Percentiles rank a stretch among this genome's conserved stretches.
phyloP scores from a whole-genome alignment of 2,329 filamentous ascomycete species.

The Cytospora schulzeri region DNA sequence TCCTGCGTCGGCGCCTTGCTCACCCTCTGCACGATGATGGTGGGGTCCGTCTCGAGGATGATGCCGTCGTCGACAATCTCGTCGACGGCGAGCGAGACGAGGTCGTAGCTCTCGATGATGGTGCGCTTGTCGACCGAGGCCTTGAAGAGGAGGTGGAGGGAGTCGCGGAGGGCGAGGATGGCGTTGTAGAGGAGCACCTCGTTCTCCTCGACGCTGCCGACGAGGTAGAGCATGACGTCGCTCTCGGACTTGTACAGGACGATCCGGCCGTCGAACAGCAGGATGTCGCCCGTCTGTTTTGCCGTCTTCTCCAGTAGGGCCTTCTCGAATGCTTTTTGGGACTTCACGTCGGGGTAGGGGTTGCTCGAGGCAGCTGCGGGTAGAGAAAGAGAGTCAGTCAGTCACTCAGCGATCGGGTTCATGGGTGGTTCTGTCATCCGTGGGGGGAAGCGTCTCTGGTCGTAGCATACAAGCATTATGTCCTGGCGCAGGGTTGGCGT shows the following conservation, averaged over 20 bases:
- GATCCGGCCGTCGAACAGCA: constrained; percentile 94
- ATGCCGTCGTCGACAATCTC: constrained; percentile 96
- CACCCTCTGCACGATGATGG: constrained; percentile 88
- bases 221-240: constrained; percentile 94
- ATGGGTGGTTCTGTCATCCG: not conserved
- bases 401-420: constrained; percentile 18
- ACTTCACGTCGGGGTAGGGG: constrained; percentile 85
- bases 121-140: constrained; percentile 97
- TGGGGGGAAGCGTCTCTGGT: constrained; percentile 27
- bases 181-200: constrained; percentile 96
- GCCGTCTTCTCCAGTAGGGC: constrained; percentile 92
- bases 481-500: constrained; percentile 37
- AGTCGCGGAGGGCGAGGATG: constrained; percentile 85
- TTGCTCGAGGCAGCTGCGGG: constrained; percentile 51
- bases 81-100: constrained; percentile 90
- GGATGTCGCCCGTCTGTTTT: constrained; percentile 94
- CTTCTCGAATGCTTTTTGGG: constrained; percentile 96
- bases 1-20: constrained; percentile 91
- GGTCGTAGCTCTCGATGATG: constrained; percentile 97
- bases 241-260: constrained; percentile 98
- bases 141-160: constrained; percentile 90
- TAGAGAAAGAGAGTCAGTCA: no score
- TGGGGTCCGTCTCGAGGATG: constrained; percentile 95
- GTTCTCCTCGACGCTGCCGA: constrained; percentile 90
- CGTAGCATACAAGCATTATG: constrained; percentile 32